Evolutionary conservation across 305 asterid species (phyloP).

Genomic region (Fraxinus xanthoxyloides): DNA sequence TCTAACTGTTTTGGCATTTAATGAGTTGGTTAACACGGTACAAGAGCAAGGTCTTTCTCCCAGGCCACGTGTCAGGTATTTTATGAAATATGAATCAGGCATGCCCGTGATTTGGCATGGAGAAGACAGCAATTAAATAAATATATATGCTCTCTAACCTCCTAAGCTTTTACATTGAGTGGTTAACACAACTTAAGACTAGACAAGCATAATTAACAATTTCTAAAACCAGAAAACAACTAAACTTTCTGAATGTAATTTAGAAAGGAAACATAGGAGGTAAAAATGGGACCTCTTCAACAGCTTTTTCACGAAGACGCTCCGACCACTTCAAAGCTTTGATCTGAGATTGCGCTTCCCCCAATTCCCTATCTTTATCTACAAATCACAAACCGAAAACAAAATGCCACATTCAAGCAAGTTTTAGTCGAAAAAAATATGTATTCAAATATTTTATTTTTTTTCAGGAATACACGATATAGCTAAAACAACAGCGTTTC

Average conservation of each 20-base stretch:
- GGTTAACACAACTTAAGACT: not conserved
- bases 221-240: not conserved
- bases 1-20: not conserved
- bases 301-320: conserved; percentile 91
- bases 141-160: not conserved
- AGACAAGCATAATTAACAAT: not conserved
- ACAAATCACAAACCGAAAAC: conserved; percentile 28
- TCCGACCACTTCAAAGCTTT: conserved; percentile 83
- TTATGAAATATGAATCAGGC: not conserved
- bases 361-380: conserved; percentile 95
- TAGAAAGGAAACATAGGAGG: not conserved
- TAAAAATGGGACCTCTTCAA: conserved; percentile 69
- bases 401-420: conserved; percentile 14
- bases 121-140: not conserved
- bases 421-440: not conserved
- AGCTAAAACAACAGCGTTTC: conserved; percentile 17
- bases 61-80: not conserved
- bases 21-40: not conserved
- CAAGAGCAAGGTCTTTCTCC: not conserved
- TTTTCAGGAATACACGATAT: not conserved
- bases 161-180: not conserved
- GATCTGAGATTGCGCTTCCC: conserved; percentile 94
- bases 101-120: not conserved
- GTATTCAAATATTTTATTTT: not conserved
- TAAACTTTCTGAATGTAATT: not conserved